A percentile compares a stretch with the other conserved stretches of the same genome.
phyloP scores from a whole-genome alignment of 2,329 filamentous ascomycete genomes.

The Claviceps africana region DNA sequence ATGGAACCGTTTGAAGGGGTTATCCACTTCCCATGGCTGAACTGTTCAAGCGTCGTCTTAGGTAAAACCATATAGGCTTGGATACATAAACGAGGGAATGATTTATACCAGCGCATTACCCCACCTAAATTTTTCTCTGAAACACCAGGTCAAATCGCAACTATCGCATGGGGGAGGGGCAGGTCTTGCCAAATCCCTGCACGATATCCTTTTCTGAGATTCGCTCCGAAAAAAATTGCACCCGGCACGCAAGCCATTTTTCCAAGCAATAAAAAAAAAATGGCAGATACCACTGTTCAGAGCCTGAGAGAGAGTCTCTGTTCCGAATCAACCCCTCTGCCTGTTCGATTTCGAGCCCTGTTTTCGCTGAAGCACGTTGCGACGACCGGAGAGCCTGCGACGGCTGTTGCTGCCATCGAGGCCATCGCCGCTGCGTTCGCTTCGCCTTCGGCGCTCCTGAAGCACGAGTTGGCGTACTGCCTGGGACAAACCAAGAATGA shows the following conservation, averaged over 20 bases:
- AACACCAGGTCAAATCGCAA: background rate
- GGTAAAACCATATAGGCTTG: too few relatives aligned
- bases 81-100: too few relatives aligned
- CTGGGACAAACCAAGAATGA: conserved; percentile 77
- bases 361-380: conserved; percentile 96
- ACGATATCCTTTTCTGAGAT: background rate
- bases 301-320: conserved; percentile 62
- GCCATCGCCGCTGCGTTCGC: conserved; percentile 80
- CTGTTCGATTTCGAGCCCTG: conserved; percentile 84
- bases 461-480: conserved; percentile 96
- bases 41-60: too few relatives aligned
- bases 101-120: conserved; percentile 11
- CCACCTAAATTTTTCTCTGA: conserved; percentile 22
- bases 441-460: conserved; percentile 78
- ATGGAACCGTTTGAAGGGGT: conserved; percentile 18
- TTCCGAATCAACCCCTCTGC: conserved; percentile 68
- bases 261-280: too few relatives aligned
- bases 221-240: background rate
- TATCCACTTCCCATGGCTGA: conserved; percentile 13
- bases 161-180: conserved; percentile 1
- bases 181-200: background rate
- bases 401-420: conserved; percentile 40
- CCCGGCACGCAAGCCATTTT: background rate
- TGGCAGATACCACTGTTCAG: conserved; percentile 33
- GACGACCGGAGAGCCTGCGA: conserved; percentile 48